Percentiles rank a stretch among this genome's conserved stretches.
Evolutionary conservation across 352 stramenopile species (phyloP).

Genomic region (Globisporangium paddicum): DNA sequence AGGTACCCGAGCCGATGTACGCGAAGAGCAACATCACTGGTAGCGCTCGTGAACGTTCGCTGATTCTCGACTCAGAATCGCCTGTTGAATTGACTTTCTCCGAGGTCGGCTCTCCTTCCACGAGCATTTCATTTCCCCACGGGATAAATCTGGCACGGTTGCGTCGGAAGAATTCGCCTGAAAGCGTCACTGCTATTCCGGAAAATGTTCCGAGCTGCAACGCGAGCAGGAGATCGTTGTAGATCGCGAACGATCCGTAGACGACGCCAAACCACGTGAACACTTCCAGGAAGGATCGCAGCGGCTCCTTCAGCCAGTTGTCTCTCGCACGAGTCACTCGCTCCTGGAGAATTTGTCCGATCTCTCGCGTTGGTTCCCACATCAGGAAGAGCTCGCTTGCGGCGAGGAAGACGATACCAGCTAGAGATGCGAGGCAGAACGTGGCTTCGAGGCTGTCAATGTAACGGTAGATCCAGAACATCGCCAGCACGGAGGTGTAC

Average conservation of each 20-base stretch:
- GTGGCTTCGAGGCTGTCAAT: constrained; percentile 83
- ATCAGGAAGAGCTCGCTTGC: constrained; percentile 80
- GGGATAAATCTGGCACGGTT: constrained; percentile 54
- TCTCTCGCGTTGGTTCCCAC: constrained; percentile 69
- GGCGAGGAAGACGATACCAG: constrained; percentile 75
- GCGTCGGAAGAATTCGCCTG: constrained; percentile 69
- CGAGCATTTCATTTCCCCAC: constrained; percentile 24
- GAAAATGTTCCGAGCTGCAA: constrained; percentile 82
- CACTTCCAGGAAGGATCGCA: constrained; percentile 78
- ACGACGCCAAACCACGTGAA: constrained; percentile 83
- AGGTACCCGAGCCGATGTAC: constrained; percentile 82
- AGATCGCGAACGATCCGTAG: constrained; percentile 75
- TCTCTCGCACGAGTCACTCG: constrained; percentile 70
- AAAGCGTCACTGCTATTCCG: constrained; percentile 74
- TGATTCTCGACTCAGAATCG: constrained; percentile 8
- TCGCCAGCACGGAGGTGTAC: constrained; percentile 61
- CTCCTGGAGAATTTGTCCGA: constrained; percentile 68
- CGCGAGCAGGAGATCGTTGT: constrained; percentile 71
- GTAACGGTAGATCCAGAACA: constrained; percentile 82
- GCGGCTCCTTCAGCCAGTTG: constrained; percentile 71
- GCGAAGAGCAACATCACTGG: constrained; percentile 75
- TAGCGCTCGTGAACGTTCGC: constrained; percentile 22
- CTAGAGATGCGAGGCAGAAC: constrained; percentile 74
- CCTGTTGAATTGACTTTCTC: constrained; percentile 4
- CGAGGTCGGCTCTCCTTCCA: not conserved